Evolutionary conservation across 2,329 filamentous ascomycete genomes (phyloP).

Genomic region (Microcyclospora tardicrescens): DNA sequence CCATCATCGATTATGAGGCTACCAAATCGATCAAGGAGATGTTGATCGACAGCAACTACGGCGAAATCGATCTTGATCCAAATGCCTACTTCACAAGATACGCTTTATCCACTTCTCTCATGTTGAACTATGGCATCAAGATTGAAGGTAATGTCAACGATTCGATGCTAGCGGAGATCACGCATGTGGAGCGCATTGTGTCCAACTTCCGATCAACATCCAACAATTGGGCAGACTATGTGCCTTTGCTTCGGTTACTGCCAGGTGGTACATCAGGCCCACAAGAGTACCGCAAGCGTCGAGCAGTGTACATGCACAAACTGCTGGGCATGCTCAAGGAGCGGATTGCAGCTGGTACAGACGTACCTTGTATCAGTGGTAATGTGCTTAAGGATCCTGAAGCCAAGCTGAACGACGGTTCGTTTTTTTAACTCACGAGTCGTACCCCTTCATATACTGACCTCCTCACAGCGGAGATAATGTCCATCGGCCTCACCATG

Average conservation of each 20-base stretch:
- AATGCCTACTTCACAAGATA: slow-evolving; percentile 62
- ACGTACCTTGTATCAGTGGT: slow-evolving; percentile 55
- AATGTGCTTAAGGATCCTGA: slow-evolving; percentile 60
- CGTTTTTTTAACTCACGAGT: slow-evolving; percentile 28
- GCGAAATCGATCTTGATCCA: slow-evolving; percentile 53
- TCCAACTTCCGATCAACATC: slow-evolving; percentile 66
- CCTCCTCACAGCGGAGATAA: slow-evolving; percentile 50
- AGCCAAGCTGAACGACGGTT: slow-evolving; percentile 54
- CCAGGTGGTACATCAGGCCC: slow-evolving; percentile 51
- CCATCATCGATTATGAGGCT: slow-evolving; percentile 67
- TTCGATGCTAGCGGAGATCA: slow-evolving; percentile 57
- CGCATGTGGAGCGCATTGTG: slow-evolving; percentile 60
- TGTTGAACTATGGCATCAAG: slow-evolving; percentile 66
- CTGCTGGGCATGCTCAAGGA: slow-evolving; percentile 49
- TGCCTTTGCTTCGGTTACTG: slow-evolving; percentile 58
- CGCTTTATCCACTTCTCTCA: slow-evolving; percentile 64
- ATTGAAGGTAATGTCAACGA: slow-evolving; percentile 59
- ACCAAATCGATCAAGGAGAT: slow-evolving; percentile 61
- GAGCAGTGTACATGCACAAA: slow-evolving; percentile 52
- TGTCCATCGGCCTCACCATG: slow-evolving; percentile 71
- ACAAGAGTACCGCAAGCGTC: slow-evolving; percentile 50
- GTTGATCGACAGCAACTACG: slow-evolving; percentile 49
- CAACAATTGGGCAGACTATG: slow-evolving; percentile 69
- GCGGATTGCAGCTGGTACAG: slow-evolving; percentile 47
- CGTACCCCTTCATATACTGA: slow-evolving; percentile 27